Evolutionary conservation across 2,329 filamentous ascomycete genomes (phyloP).

Genomic region (Furcasterigmium furcatum): DNA sequence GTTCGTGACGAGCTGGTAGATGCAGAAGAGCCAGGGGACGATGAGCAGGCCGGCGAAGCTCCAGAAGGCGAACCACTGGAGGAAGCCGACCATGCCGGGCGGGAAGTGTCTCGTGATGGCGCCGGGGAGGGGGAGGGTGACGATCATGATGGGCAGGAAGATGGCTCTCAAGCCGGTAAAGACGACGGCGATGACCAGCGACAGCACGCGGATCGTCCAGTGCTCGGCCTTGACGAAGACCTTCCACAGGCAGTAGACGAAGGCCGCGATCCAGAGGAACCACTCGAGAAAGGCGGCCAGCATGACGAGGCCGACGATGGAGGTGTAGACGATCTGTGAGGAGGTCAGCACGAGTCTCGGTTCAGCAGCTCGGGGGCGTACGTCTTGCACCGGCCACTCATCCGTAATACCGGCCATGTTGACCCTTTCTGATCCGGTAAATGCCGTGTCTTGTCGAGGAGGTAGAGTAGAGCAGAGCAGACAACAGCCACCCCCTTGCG

Average conservation of each 20-base stretch:
- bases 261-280: constrained; percentile 92
- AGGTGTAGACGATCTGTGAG: constrained; percentile 75
- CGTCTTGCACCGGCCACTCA: constrained; percentile 48
- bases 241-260: constrained; percentile 86
- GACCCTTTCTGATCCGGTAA: too few relatives aligned
- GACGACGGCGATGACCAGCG: constrained; percentile 68
- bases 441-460: too few relatives aligned
- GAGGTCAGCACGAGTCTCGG: constrained; percentile 11
- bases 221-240: constrained; percentile 87
- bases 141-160: constrained; percentile 91
- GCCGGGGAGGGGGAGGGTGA: constrained; percentile 79
- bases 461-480: too few relatives aligned
- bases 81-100: constrained; percentile 57
- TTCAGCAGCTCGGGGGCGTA: constrained; percentile 16
- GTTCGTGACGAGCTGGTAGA: constrained; percentile 87
- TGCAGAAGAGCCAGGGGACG: constrained; percentile 87
- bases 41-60: constrained; percentile 82
- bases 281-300: constrained; percentile 85
- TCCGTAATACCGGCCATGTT: constrained; percentile 38
- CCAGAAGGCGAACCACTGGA: constrained; percentile 97
- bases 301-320: constrained; percentile 79
- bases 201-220: constrained; percentile 75
- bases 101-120: constrained; percentile 74
- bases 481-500: too few relatives aligned
- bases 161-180: constrained; percentile 60